These are phyloP conservation scores for Viola pubescens DNA, from an alignment of 441 rosid genomes.

Conservation along the genomic window DNA sequence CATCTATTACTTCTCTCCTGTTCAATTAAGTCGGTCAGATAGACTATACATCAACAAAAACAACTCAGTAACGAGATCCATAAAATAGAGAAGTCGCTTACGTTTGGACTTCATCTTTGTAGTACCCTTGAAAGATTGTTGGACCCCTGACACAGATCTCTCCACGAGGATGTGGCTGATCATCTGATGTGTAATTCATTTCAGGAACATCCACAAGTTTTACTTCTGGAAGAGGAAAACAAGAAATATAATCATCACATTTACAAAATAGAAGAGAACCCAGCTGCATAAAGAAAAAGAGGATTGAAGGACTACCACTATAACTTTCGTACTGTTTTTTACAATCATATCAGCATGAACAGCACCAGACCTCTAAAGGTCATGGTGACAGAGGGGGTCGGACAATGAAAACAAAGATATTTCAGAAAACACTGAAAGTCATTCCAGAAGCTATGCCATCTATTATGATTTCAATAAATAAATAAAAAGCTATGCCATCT, in stretches of 20 bases:
- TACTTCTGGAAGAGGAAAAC: slow-evolving; percentile 48
- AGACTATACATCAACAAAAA: slow-evolving; percentile 6
- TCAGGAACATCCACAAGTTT: slow-evolving; percentile 96
- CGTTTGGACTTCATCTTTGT: slow-evolving; percentile 90
- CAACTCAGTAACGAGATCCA: slow-evolving; percentile 16
- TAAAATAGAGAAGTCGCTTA: slow-evolving; percentile 23
- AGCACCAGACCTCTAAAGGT: no score
- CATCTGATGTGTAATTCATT: slow-evolving; percentile 87
- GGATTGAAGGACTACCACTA: no score
- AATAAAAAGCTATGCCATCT: no score
- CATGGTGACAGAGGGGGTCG: no score
- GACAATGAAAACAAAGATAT: no score
- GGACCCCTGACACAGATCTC: slow-evolving; percentile 99
- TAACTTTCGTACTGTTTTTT: no score
- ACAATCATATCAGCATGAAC: no score
- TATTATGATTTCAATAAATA: no score
- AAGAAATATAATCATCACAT: neutral
- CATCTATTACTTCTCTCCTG: slow-evolving; percentile 89
- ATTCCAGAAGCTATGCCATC: no score
- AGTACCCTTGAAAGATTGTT: slow-evolving; percentile 68
- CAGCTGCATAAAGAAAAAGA: no score
- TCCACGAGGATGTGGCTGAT: slow-evolving; percentile 89
- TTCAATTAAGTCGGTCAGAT: slow-evolving; percentile 17
- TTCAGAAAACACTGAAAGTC: no score
- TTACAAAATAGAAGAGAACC: neutral